Conservation (phyloP, 768 basidiomycete genomes). For the Fomitopsis pulvina region DNA sequence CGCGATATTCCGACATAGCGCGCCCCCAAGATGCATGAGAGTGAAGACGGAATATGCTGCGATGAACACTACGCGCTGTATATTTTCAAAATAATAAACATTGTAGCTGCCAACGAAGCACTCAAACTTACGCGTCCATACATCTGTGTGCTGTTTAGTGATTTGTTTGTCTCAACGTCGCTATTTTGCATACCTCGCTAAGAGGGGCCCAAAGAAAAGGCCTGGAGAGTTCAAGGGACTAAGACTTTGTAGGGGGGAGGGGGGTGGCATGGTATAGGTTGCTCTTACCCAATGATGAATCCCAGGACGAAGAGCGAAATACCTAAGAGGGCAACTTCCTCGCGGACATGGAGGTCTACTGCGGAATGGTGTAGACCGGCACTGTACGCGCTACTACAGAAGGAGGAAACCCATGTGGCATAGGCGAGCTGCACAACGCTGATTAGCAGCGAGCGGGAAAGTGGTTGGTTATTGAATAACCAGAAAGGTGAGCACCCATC, state of each 20-base stretch:
- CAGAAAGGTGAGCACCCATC: constrained; percentile 52
- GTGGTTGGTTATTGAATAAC: too few species aligned
- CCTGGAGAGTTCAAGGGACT: constrained; percentile 17
- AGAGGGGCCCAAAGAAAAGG: constrained; percentile 52
- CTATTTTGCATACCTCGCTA: constrained; percentile 36
- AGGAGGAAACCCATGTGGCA: constrained; percentile 51
- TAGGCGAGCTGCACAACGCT: constrained; percentile 27
- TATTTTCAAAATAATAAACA: background rate
- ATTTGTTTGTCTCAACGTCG: constrained; percentile 2
- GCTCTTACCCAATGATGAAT: constrained; percentile 47
- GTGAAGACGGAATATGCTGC: constrained; percentile 43
- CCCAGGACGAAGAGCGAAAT: constrained; percentile 59
- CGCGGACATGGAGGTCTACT: constrained; percentile 40
- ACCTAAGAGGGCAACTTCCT: constrained; percentile 49
- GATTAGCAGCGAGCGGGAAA: background rate
- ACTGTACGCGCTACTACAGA: constrained; percentile 51
- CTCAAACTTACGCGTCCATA: constrained; percentile 39
- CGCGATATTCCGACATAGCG: constrained; percentile 40
- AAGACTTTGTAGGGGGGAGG: background rate
- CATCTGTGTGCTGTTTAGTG: constrained; percentile 8
- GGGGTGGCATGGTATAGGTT: background rate
- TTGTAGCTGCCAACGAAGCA: background rate
- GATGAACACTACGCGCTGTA: constrained; percentile 48
- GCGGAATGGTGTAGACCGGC: constrained; percentile 42
- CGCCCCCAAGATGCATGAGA: constrained; percentile 48